Percentiles rank a stretch among this genome's conserved stretches.
These are phyloP conservation scores for Stagonosporopsis cucurbitacearum DNA, from an alignment of 2,329 filamentous ascomycete genomes.

Conservation along the genomic window DNA sequence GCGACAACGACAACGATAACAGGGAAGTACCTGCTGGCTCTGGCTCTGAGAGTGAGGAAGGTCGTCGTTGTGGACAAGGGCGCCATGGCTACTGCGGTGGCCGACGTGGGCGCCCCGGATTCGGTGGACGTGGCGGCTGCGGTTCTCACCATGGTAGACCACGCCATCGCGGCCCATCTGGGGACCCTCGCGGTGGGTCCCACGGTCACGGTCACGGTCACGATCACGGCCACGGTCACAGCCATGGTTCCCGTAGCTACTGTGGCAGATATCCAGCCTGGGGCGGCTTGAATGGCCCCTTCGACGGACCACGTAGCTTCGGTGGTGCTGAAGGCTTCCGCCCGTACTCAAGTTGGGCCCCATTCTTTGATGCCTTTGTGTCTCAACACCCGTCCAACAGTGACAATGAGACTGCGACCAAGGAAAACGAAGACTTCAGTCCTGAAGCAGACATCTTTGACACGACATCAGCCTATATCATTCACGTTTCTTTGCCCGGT, in stretches of 20 bases:
- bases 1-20: constrained; percentile 30
- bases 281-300: constrained; percentile 26
- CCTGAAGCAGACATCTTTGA: constrained; percentile 80
- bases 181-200: constrained; percentile 16
- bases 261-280: constrained; percentile 36
- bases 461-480: constrained; percentile 64
- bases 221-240: constrained; percentile 26
- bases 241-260: constrained; percentile 21
- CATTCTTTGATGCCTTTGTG: constrained; percentile 46
- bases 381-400: constrained; percentile 21
- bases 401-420: constrained; percentile 16
- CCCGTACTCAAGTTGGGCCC: constrained; percentile 38
- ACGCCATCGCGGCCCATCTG: constrained; percentile 25
- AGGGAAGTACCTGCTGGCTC: constrained; percentile 42
- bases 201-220: constrained; percentile 29
- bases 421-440: constrained; percentile 55
- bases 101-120: constrained; percentile 31
- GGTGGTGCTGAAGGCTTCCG: constrained; percentile 26
- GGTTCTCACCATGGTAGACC: constrained; percentile 26
- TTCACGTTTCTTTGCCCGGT: constrained; percentile 78
- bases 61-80: constrained; percentile 21
- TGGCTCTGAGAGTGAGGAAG: constrained; percentile 37
- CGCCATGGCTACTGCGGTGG: constrained; percentile 31
- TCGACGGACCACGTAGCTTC: neutral
- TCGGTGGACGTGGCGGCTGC: constrained; percentile 29